Base-by-base conservation (phyloP, 805 yeast genomes). In the Nakazawaea peltata region DNA sequence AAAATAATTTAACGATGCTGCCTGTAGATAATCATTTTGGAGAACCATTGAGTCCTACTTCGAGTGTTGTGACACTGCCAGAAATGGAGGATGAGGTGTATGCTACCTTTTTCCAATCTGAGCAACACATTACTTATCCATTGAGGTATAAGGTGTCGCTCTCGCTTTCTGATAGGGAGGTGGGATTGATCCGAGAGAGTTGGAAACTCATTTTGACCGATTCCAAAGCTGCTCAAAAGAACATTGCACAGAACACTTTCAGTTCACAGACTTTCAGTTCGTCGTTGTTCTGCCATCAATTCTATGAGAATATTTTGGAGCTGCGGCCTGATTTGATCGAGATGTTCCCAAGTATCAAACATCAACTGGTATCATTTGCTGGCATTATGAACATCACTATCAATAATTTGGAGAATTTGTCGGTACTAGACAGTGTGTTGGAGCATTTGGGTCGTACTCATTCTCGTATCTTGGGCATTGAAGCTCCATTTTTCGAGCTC, bases 281-380 rank as follows among this genome's bases (percentile, higher is more conserved):
- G 15, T 74, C 84, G 1, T 56, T 81, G 21, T 84, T 84, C 51
- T 81, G 90, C 49, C 67, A 77, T 36, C 94, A 84, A 52, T 71
- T 84, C 50, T 84, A 83, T 56, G 70, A 76, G 34, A 84, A 82
- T 49, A 56, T 84, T 34, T 59, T 83, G 26, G 54, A 71, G 0
- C 70, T 74, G 69, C 74, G 70, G 44, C 77, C 84, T 0, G 60
- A 59, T 11, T 61, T 85, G 41, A 85, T 78, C 44, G 65, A 61
- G 26, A 51, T 76, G 49, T 82, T 81, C 52, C 94, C 94, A 0
- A 74, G 83, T 5, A 74, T 83, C 43, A 70, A 71, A 42, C 87
- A 81, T 50, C 94, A 85, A 57, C 86, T 92, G 1, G 71, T 75
- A 12, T 71, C 88, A 6, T 79, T 84, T 61, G 86, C 90, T 0